phyloP scores from a whole-genome alignment of 1,284 basidiomycete species.

The Anthracocystis panici-leucophaei region DNA sequence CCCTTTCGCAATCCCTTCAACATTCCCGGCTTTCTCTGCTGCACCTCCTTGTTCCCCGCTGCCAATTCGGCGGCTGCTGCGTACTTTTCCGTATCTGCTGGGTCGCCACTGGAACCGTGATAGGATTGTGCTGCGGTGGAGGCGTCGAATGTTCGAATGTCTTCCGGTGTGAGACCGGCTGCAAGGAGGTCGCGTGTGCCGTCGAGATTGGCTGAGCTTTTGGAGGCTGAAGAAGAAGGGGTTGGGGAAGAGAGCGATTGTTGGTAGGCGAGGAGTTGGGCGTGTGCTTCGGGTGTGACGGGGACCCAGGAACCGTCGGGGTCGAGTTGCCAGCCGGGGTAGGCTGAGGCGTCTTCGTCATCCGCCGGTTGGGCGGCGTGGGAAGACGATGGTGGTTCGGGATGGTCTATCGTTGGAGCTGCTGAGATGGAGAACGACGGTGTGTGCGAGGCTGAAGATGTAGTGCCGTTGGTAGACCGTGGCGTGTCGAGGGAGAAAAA shows the following conservation, averaged over 20 bases:
- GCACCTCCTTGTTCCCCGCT: conserved; percentile 30
- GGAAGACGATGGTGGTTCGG: not conserved
- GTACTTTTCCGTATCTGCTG: conserved; percentile 37
- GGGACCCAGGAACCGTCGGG: conserved; percentile 67
- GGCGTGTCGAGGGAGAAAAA: conserved; percentile 42
- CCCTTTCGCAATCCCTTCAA: conserved; percentile 54
- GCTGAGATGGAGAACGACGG: conserved; percentile 42
- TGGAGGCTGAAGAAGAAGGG: conserved; percentile 5
- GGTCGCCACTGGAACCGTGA: conserved; percentile 12
- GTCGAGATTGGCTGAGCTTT: conserved; percentile 32
- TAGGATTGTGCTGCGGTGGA: conserved; percentile 51
- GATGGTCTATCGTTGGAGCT: conserved; percentile 50
- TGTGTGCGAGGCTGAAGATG: not conserved
- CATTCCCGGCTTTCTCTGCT: conserved; percentile 51
- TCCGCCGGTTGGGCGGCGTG: not conserved
- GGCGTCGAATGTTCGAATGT: conserved; percentile 47
- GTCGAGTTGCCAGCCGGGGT: conserved; percentile 66
- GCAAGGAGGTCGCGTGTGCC: conserved; percentile 37
- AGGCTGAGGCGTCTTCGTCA: conserved; percentile 14
- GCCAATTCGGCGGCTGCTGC: conserved; percentile 41
- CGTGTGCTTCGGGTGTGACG: conserved; percentile 66
- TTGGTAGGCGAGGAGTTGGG: conserved; percentile 50
- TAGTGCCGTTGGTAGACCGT: not conserved
- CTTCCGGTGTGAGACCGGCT: conserved; percentile 19
- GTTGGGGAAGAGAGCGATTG: conserved; percentile 8